Base-by-base conservation (phyloP, 1,139 yeast genomes). In the Saccharomyces hybrid region DNA sequence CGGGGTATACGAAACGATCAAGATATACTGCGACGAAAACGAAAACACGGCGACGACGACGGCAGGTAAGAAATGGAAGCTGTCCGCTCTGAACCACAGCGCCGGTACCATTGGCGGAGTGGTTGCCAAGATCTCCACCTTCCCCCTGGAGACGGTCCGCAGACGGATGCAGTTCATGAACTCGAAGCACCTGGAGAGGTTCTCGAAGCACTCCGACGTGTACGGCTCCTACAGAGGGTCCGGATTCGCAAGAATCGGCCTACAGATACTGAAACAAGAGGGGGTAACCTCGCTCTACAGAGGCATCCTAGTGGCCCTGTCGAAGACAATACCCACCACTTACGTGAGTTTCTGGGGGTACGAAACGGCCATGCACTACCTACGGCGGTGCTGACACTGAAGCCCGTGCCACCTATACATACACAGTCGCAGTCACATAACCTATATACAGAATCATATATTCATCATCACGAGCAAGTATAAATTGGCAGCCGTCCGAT, bases 111-210 rank as follows among this genome's bases (percentile, higher is more conserved):
- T 81, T 0, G 96, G 97, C 0, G 98, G 97, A 0, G 75, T 83
- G 0, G 63, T 82, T 5, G 80, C 96, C 21, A 93, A 91, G 68
- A 80, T 83, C 0, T 62, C 82, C 0, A 84, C 90, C 0, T 93
- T 89, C 69, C 99, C 99, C 0, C 70, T 93, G 52, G 99, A 93
- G 67, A 82, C 96, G 0, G 67, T 91, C 4, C 75, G 97, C 38
- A 84, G 91, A 64, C 75, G 96, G 52, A 71, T 86, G 50, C 97
- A 91, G 67, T 82, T 91, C 63, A 77, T 79, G 54, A 75, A 75
- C 42, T 73, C 78, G 28, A 62, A 42, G 54, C 55, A 56, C 49
- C 73, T 59, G 58, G 63, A 52, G 16, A 53, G 60, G 14, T 62
- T 55, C 47, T 64, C 69, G 2, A 61, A 58, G 27, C 65, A 67